Evolutionary conservation across 2,329 filamentous ascomycete species (phyloP).

Genomic region (Juglanconis juglandina): DNA sequence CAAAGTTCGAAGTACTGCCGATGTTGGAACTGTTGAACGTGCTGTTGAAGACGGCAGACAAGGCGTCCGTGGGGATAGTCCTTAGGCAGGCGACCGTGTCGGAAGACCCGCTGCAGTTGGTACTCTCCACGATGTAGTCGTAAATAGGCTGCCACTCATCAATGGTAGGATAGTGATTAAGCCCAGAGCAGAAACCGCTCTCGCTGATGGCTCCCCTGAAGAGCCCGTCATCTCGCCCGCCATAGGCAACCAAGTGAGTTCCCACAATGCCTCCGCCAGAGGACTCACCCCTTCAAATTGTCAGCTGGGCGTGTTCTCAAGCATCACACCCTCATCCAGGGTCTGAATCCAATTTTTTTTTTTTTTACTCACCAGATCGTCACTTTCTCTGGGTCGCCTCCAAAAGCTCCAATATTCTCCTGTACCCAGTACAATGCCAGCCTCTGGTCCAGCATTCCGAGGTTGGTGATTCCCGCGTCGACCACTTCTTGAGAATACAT

Average conservation of each 20-base stretch:
- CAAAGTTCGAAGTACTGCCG: not conserved
- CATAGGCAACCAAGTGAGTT: constrained; percentile 23
- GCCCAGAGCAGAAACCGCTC: constrained; percentile 8
- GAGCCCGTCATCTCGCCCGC: constrained; percentile 45
- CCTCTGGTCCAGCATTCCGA: constrained; percentile 44
- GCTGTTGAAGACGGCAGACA: constrained; percentile 14
- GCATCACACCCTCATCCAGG: not conserved
- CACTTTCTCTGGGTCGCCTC: constrained; percentile 37
- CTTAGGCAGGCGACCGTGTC: constrained; percentile 12
- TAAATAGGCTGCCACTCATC: constrained; percentile 17
- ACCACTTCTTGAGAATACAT: constrained; percentile 37
- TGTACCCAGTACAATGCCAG: constrained; percentile 43
- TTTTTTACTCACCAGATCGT: constrained; percentile 18
- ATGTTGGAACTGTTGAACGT: constrained; percentile 10
- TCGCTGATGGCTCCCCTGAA: constrained; percentile 30
- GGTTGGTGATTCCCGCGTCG: constrained; percentile 41
- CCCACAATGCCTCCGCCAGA: constrained; percentile 39
- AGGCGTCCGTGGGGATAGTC: constrained; percentile 1
- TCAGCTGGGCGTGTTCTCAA: not conserved
- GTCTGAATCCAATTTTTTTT: not conserved
- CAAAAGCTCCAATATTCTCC: constrained; percentile 40
- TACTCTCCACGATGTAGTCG: constrained; percentile 1
- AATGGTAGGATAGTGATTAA: not conserved
- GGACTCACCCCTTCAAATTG: constrained; percentile 36
- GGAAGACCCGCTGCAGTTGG: not conserved